Evolutionary conservation across 2,329 filamentous ascomycete genomes (phyloP), one percentile per base, ranked within the genome.

Genomic region (Aspergillus quadricinctus): DNA sequence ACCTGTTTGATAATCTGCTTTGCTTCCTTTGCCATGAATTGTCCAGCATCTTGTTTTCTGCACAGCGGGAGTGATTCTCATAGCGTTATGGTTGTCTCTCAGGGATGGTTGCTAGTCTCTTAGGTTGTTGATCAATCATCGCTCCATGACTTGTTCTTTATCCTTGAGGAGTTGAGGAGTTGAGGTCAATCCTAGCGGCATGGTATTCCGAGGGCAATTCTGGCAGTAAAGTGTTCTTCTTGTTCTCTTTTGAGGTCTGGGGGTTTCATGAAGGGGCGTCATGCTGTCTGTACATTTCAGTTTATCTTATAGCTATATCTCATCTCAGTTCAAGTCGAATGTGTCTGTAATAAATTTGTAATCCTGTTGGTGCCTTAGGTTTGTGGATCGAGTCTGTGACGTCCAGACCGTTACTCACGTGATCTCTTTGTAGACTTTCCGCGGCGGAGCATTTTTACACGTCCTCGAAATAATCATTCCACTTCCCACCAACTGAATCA

Each of bases 21-120:
- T 53, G 6, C 21, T 43, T 37, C 28, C 52, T 37, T 65, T 49
- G 58, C 59, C 60, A 61, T 64, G 59, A 58, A 43, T 52, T 56
- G 55, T 14, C 37, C 41, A 54, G 29, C 19, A 37, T 49, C 61
- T 21, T 46, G 51, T 61, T 17, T 60, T 62, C 64, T 64, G 64
- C 59, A 66, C 66, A 66, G 64, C 65, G 66, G 61, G 61, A 60
- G 58, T 58, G 61, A 63, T 64, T 60, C 19, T 46, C 21, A 46
- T 46, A 46, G 43, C 43, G 43, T 46, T 46, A 46, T 17, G 43
- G 43, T 23, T 45, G 41, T 45, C 10, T 45, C 21, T 23, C 6
- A 6, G 41, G 41, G 41, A 45, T 45, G 21, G 43, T 46, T 23
- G 43, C 43, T 46, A 27, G 43, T 40, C 27, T 37, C 31, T 23